Conservation (phyloP, 176 grass and related monocot species). For the Phragmites australis region DNA sequence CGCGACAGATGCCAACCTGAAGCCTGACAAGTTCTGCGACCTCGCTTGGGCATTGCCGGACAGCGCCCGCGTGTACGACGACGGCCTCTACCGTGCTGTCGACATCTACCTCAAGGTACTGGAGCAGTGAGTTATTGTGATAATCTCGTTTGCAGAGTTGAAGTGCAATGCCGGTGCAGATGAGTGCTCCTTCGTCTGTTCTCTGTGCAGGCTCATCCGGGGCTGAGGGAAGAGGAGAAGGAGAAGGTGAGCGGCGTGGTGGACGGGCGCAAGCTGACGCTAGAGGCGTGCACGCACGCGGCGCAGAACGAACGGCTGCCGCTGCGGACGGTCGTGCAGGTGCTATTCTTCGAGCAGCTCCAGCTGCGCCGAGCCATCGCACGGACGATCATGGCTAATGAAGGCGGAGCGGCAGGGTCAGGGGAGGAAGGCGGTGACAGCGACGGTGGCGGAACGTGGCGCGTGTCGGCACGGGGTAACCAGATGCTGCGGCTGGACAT, state of each 20-base stretch:
- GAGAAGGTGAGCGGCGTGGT: slow-evolving; percentile 81
- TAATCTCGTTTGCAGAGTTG: neutral
- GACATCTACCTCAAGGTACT: slow-evolving; percentile 95
- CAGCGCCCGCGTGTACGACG: slow-evolving; percentile 73
- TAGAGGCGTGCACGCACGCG: slow-evolving; percentile 93
- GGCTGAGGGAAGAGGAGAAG: slow-evolving; percentile 80
- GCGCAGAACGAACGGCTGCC: slow-evolving; percentile 95
- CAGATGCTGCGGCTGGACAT: slow-evolving; percentile 93
- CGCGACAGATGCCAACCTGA: slow-evolving; percentile 87
- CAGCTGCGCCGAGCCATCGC: slow-evolving; percentile 91
- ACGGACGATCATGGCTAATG: slow-evolving; percentile 64
- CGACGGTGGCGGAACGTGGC: slow-evolving; percentile 51
- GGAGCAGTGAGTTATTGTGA: neutral
- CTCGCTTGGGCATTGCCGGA: slow-evolving; percentile 92
- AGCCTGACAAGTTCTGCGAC: slow-evolving; percentile 81
- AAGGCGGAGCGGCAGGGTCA: slow-evolving; percentile 42
- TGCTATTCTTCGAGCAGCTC: slow-evolving; percentile 98
- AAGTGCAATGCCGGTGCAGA: slow-evolving; percentile 16
- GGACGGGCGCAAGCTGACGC: slow-evolving; percentile 87
- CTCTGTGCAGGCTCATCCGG: slow-evolving; percentile 64
- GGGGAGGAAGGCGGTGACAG: slow-evolving; percentile 44
- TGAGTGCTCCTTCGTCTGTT: neutral
- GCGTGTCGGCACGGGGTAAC: slow-evolving; percentile 61
- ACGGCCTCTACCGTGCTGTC: slow-evolving; percentile 93
- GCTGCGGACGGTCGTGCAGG: slow-evolving; percentile 84